Base-by-base conservation (phyloP, 805 yeast species). In the Candida quercuum region DNA sequence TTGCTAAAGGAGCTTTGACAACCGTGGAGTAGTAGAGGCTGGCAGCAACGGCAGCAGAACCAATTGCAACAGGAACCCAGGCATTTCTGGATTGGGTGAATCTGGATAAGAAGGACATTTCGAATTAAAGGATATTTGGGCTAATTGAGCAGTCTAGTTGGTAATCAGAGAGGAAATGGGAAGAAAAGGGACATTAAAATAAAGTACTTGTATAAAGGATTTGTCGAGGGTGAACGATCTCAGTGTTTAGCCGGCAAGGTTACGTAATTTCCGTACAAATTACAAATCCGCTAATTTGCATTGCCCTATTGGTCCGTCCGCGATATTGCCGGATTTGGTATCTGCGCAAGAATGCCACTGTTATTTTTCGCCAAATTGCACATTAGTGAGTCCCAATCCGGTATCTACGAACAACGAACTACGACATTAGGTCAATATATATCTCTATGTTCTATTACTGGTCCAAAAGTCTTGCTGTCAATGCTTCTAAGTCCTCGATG, bases 401-500 rank as follows among this genome's bases (percentile, higher is more conserved):
- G n/a, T n/a, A n/a, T n/a, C n/a, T n/a, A n/a, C n/a, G n/a, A n/a
- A n/a, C n/a, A n/a, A n/a, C n/a, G n/a, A n/a, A n/a, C n/a, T n/a
- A n/a, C n/a, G n/a, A n/a, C n/a, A n/a, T n/a, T n/a, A n/a, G n/a
- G n/a, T 22, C 11, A 22, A 22, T 8, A 11, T 22, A 8, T 22
- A 22, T 8, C 10, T 22, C 24, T 22, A 22, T 8, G 24, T 25
- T 25, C 14, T 10, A 27, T 33, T 29, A 44, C 14, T 39, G 36
- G 3, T 15, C 39, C 15, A 70, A 51, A 35, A 72, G 59, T 51
- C 61, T 67, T 18, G 72, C 72, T 3, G 95, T 81, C 65, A 86
- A 74, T 35, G 94, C 88, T 68, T 93, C 99, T 61, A 93, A 72
- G 56, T 93, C 99, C 60, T 87, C 96, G 58, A 93, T 68, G 14